phyloP scores from a whole-genome alignment of 2,329 filamentous ascomycete genomes.

The Penicillium sp. region DNA sequence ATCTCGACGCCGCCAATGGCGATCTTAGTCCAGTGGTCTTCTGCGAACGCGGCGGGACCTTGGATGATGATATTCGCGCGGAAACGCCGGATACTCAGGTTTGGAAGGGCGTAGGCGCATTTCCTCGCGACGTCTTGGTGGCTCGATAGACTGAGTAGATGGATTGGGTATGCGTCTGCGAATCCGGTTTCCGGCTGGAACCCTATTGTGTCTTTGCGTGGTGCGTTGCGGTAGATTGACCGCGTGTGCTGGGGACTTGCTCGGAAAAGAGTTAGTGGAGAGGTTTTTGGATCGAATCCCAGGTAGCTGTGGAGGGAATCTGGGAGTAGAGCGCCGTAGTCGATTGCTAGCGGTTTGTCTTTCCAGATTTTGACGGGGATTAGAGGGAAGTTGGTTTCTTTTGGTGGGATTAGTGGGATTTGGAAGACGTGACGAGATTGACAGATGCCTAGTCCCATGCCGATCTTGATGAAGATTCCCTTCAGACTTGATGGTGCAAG shows the following conservation, averaged over 20 bases:
- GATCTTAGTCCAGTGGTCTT: constrained; percentile 55
- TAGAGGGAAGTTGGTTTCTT: constrained; percentile 43
- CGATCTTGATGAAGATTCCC: constrained; percentile 20
- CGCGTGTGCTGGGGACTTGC: constrained; percentile 43
- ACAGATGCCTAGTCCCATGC: constrained; percentile 28
- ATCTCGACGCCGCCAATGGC: constrained; percentile 36
- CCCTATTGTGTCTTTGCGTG: constrained; percentile 46
- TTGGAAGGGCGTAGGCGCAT: constrained; percentile 36
- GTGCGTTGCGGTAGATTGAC: constrained; percentile 51
- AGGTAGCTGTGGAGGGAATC: constrained; percentile 47
- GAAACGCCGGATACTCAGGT: constrained; percentile 50
- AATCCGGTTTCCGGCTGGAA: constrained; percentile 52
- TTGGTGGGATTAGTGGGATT: constrained; percentile 49
- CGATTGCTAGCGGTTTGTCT: constrained; percentile 43
- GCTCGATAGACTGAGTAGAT: constrained; percentile 51
- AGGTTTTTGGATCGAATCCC: constrained; percentile 8
- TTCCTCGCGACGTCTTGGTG: constrained; percentile 47
- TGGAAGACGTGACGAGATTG: constrained; percentile 42
- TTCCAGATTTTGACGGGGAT: constrained; percentile 52
- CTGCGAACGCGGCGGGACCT: constrained; percentile 49
- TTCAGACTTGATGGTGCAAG: constrained; percentile 7
- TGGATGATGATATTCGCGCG: constrained; percentile 54
- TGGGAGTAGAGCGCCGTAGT: constrained; percentile 41
- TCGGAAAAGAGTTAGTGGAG: constrained; percentile 50
- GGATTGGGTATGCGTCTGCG: constrained; percentile 55